A percentile compares a stretch with the other conserved stretches of the same genome.
These are phyloP conservation scores for Picea glauca DNA, from an alignment of 75 land plant genomes.

Conservation along the genomic window DNA sequence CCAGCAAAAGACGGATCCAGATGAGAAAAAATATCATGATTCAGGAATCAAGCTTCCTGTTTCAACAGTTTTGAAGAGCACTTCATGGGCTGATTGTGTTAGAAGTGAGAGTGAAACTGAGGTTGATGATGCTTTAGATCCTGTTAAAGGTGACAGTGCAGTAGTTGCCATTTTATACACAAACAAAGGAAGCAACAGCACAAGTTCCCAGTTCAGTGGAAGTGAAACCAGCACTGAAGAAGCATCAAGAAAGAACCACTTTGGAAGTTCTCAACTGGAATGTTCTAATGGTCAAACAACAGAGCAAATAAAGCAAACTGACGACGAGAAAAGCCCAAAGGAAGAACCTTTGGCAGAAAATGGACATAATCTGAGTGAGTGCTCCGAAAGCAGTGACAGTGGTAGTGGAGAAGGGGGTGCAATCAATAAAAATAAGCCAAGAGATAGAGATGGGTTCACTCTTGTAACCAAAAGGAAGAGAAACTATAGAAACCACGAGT, in stretches of 20 bases:
- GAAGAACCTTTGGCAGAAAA: slow-evolving; percentile 1
- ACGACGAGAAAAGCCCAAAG: not conserved
- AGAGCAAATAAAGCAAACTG: not conserved
- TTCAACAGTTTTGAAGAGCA: not conserved
- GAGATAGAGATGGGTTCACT: slow-evolving; percentile 5
- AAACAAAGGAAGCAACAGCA: not conserved
- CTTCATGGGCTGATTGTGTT: not conserved
- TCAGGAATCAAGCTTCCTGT: not conserved
- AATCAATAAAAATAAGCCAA: not conserved
- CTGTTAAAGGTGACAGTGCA: slow-evolving; percentile 12
- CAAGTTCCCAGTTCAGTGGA: no score
- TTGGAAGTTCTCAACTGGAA: not conserved
- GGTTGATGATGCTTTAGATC: slow-evolving; percentile 8
- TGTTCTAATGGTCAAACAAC: slow-evolving; percentile 5
- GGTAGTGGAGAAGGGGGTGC: slow-evolving; percentile 2
- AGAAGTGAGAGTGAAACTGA: slow-evolving; percentile 9
- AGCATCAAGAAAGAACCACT: not conserved
- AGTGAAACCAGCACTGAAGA: not conserved
- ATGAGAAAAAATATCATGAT: not conserved
- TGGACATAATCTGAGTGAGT: slow-evolving; percentile 1
- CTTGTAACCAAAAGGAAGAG: slow-evolving; percentile 3
- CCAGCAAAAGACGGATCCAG: not conserved
- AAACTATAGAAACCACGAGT: no score
- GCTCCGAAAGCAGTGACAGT: slow-evolving; percentile 11
- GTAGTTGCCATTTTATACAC: slow-evolving; percentile 10